These are phyloP conservation scores for Fraxinus velutina DNA, from an alignment of 305 asterid species.

Conservation along the genomic window DNA sequence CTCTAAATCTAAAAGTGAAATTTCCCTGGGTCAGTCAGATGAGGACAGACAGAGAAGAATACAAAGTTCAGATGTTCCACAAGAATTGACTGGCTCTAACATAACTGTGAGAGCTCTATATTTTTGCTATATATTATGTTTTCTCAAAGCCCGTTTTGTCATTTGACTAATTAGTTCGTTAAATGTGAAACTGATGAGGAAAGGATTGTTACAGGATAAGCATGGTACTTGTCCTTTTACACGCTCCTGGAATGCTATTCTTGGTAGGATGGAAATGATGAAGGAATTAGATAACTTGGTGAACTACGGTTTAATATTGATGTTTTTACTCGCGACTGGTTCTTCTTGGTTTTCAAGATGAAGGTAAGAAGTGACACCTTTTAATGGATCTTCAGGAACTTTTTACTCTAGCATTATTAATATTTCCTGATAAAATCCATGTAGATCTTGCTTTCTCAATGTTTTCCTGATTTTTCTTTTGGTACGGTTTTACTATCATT, in stretches of 20 bases:
- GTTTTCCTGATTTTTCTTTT: neutral
- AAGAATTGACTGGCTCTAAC: conserved; percentile 35
- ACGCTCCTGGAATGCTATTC: conserved; percentile 43
- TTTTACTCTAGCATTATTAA: neutral
- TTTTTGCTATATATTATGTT: neutral
- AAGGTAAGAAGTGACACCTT: conserved; percentile 37
- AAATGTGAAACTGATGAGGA: conserved; percentile 19
- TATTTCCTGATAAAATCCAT: neutral
- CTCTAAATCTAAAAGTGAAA: conserved; percentile 32
- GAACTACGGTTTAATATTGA: conserved; percentile 59
- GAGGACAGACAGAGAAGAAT: conserved; percentile 29
- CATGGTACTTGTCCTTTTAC: conserved; percentile 62
- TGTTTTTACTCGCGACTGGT: conserved; percentile 52
- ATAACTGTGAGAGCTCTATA: conserved; percentile 38
- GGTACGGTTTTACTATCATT: neutral
- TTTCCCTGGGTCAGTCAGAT: conserved; percentile 33
- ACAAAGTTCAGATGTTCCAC: conserved; percentile 38
- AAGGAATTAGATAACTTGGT: conserved; percentile 51
- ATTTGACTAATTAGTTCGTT: conserved; percentile 9
- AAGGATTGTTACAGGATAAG: conserved; percentile 41
- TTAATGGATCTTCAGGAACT: neutral
- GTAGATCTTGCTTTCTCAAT: neutral
- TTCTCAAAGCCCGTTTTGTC: neutral
- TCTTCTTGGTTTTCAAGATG: conserved; percentile 64
- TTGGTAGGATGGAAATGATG: conserved; percentile 41